Evolutionary conservation across 2,329 filamentous ascomycete genomes (phyloP).

Genomic region (Metarhizium robertsii): DNA sequence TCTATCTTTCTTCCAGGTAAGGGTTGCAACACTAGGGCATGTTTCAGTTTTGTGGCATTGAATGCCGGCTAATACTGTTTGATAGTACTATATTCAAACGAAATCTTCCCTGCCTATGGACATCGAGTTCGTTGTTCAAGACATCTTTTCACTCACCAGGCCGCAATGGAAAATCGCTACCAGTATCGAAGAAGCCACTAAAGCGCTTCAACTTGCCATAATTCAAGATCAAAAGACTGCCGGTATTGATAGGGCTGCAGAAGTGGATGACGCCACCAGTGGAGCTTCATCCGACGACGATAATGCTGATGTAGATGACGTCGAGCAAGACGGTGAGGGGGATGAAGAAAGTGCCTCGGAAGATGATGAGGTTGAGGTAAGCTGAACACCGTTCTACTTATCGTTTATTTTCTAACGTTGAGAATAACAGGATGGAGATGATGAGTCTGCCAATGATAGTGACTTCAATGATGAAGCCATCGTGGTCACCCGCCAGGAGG

Average conservation of each 20-base stretch:
- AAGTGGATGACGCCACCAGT: conserved; percentile 65
- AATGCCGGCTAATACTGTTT: conserved; percentile 3
- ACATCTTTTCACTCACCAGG: conserved; percentile 74
- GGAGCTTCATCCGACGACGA: conserved; percentile 70
- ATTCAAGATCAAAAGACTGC: conserved; percentile 79
- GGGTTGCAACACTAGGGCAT: not conserved
- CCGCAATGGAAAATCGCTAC: conserved; percentile 88
- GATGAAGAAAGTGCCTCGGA: conserved; percentile 51
- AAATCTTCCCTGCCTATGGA: conserved; percentile 92
- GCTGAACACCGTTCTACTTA: conserved; percentile 6
- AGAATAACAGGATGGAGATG: conserved; percentile 35
- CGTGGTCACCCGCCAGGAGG: conserved; percentile 82
- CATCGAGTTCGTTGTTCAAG: conserved; percentile 91
- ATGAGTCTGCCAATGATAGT: conserved; percentile 43
- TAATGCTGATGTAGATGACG: conserved; percentile 56
- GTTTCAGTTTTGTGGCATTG: not conserved
- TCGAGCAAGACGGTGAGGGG: conserved; percentile 49
- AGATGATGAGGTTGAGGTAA: conserved; percentile 51
- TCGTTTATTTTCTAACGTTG: not conserved
- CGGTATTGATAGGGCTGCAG: conserved; percentile 57
- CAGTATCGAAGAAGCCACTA: conserved; percentile 72
- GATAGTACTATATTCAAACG: conserved; percentile 83
- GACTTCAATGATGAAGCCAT: conserved; percentile 81
- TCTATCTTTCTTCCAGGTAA: conserved; percentile 81
- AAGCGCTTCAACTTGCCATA: conserved; percentile 78